These are phyloP conservation scores for Xylaria sp. DNA, from an alignment of 2,329 filamentous ascomycete genomes.

Conservation along the genomic window DNA sequence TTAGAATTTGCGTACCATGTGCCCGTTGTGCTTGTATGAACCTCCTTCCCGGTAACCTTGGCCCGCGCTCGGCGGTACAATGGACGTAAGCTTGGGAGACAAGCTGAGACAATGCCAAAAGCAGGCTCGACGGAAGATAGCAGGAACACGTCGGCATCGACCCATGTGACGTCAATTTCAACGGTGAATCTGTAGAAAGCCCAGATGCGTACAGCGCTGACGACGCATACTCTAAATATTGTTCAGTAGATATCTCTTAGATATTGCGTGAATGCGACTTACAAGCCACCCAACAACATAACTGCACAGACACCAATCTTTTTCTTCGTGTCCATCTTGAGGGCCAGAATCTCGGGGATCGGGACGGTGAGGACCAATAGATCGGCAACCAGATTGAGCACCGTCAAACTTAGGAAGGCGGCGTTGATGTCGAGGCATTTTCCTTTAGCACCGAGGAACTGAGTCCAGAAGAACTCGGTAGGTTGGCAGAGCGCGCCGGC, in stretches of 20 bases:
- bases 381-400: constrained; percentile 48
- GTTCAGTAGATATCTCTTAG: not conserved
- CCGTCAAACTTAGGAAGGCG: constrained; percentile 47
- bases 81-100: constrained; percentile 51
- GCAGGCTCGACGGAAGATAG: constrained; percentile 52
- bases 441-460: constrained; percentile 41
- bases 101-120: constrained; percentile 53
- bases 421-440: constrained; percentile 45
- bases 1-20: constrained; percentile 39
- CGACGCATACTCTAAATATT: constrained; percentile 46
- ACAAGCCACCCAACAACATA: constrained; percentile 50
- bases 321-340: constrained; percentile 48
- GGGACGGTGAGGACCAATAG: constrained; percentile 49
- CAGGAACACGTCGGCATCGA: constrained; percentile 47
- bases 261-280: constrained; percentile 24
- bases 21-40: constrained; percentile 19
- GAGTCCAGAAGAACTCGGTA: constrained; percentile 44
- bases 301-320: constrained; percentile 48
- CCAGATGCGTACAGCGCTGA: constrained; percentile 47
- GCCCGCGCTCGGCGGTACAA: constrained; percentile 46
- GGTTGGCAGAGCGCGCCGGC: constrained; percentile 43
- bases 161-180: constrained; percentile 46
- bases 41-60: constrained; percentile 35
- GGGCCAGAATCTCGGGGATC: constrained; percentile 46
- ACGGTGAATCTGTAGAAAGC: constrained; percentile 43